Evolutionary conservation across 116 monocot genomes (phyloP).

Genomic region (Dioscorea cayenensis): DNA sequence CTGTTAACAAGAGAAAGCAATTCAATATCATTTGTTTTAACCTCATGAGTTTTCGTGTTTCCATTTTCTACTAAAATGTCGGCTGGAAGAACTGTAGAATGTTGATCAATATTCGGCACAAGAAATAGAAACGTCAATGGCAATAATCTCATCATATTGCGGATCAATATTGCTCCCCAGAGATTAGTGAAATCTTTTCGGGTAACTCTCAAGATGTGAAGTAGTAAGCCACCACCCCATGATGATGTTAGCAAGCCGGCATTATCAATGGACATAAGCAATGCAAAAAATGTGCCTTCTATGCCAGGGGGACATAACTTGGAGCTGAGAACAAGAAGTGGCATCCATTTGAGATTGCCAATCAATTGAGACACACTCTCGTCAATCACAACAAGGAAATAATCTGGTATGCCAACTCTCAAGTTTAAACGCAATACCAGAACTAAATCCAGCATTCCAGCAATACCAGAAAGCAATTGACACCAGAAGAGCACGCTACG

Average conservation of each 20-base stretch:
- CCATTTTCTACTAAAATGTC: constrained; percentile 27
- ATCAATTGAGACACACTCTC: constrained; percentile 55
- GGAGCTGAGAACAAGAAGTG: constrained; percentile 61
- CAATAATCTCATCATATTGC: constrained; percentile 47
- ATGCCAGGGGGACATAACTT: constrained; percentile 62
- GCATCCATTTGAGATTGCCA: constrained; percentile 57
- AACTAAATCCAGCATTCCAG: constrained; percentile 60
- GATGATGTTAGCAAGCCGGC: constrained; percentile 45
- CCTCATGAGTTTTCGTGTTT: constrained; percentile 8
- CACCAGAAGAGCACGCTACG: constrained; percentile 52
- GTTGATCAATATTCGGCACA: constrained; percentile 50
- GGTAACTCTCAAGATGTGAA: constrained; percentile 49
- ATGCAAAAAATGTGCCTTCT: constrained; percentile 68
- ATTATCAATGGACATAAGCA: constrained; percentile 74
- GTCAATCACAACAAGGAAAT: constrained; percentile 54
- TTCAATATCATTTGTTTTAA: constrained; percentile 38
- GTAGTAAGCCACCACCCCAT: constrained; percentile 56
- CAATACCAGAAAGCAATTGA: constrained; percentile 40
- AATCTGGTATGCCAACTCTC: constrained; percentile 51
- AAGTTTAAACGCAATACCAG: constrained; percentile 50
- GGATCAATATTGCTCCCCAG: constrained; percentile 53
- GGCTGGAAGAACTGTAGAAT: constrained; percentile 47
- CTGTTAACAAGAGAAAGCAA: constrained; percentile 40
- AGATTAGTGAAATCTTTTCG: constrained; percentile 44
- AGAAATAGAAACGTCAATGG: constrained; percentile 48